Conservation (phyloP, 441 rosid genomes). For the Raphanus hybrid region DNA sequence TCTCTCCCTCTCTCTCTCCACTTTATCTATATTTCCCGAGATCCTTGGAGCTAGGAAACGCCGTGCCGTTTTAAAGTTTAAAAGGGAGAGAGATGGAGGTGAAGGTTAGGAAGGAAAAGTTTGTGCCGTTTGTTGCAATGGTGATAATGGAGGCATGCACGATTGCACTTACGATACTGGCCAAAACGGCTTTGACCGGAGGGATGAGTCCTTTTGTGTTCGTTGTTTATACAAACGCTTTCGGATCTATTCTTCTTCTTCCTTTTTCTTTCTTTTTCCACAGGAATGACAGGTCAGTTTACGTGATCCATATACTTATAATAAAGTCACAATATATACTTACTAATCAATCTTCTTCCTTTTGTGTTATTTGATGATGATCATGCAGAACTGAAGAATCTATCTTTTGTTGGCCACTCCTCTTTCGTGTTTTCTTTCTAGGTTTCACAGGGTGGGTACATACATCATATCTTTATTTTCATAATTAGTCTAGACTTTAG, state of each 20-base stretch:
- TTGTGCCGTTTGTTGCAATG: slow-evolving; percentile 61
- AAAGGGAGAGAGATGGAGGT: slow-evolving; percentile 37
- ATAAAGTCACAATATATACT: background rate
- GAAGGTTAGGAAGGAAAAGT: slow-evolving; percentile 40
- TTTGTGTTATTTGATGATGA: slow-evolving; percentile 7
- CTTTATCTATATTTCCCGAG: slow-evolving; percentile 13
- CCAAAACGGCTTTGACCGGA: slow-evolving; percentile 59
- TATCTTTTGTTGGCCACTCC: slow-evolving; percentile 52
- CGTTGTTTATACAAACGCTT: slow-evolving; percentile 66
- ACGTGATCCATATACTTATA: background rate
- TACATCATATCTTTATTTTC: slow-evolving; percentile 17
- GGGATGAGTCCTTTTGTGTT: slow-evolving; percentile 88
- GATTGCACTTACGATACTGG: slow-evolving; percentile 69
- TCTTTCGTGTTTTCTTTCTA: slow-evolving; percentile 65
- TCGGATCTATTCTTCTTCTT: slow-evolving; percentile 60
- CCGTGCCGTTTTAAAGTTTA: slow-evolving; percentile 33
- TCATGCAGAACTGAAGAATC: slow-evolving; percentile 54
- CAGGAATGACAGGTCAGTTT: slow-evolving; percentile 52
- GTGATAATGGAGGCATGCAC: slow-evolving; percentile 74
- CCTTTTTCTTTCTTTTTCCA: slow-evolving; percentile 71
- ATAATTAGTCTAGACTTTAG: slow-evolving; percentile 3
- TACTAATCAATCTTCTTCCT: background rate
- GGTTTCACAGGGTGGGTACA: slow-evolving; percentile 74
- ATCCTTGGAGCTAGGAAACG: slow-evolving; percentile 27
- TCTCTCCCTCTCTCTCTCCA: background rate